Conservation (phyloP, 371 early-diverging fungal genomes). For the Vairimorpha apis region DNA sequence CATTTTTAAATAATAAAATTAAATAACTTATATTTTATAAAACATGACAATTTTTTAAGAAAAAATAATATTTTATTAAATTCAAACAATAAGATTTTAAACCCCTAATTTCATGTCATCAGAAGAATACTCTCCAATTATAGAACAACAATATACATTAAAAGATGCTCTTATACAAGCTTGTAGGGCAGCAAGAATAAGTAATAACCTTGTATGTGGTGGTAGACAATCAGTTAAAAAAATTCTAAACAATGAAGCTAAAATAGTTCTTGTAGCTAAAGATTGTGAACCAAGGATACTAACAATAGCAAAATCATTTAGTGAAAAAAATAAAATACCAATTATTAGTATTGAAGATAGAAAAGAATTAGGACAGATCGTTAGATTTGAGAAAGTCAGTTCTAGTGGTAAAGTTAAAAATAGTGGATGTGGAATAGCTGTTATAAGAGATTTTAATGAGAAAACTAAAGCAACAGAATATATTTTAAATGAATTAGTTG, state of each 20-base stretch:
- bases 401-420: conserved; percentile 30
- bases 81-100: too few species aligned
- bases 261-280: conserved; percentile 52
- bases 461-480: conserved; percentile 18
- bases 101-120: too few species aligned
- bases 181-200: conserved; percentile 32
- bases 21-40: too few species aligned
- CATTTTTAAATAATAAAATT: too few species aligned
- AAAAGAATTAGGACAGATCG: conserved; percentile 46
- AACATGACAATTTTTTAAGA: too few species aligned
- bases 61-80: too few species aligned
- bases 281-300: conserved; percentile 32
- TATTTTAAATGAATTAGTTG: conserved; percentile 10
- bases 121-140: conserved; percentile 43
- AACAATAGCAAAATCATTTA: conserved; percentile 21
- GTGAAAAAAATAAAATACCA: conserved; percentile 40
- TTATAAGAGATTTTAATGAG: conserved; percentile 33
- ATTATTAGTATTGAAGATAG: conserved; percentile 48
- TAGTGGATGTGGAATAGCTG: conserved; percentile 39
- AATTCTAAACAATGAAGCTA: conserved; percentile 23
- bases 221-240: conserved; percentile 33
- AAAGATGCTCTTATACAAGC: conserved; percentile 46
- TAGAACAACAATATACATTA: conserved; percentile 40
- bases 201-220: conserved; percentile 42
- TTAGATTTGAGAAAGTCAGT: conserved; percentile 30